A percentile compares a stretch with the other conserved stretches of the same genome.
These are phyloP conservation scores for Fragaria ananassa DNA, from an alignment of 306 rosid species.

Conservation along the genomic window DNA sequence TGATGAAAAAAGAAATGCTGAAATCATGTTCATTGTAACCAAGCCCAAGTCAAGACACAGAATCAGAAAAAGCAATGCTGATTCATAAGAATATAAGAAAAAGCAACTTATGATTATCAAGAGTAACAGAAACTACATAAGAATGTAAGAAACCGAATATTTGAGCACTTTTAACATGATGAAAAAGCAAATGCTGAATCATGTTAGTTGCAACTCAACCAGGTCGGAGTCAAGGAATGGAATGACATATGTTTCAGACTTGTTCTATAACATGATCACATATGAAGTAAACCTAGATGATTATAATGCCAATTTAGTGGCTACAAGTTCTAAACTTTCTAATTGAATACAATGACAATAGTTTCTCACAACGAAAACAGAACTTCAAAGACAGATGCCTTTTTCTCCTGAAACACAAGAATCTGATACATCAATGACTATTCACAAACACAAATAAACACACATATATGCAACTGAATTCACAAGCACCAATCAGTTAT, in stretches of 20 bases:
- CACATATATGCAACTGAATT: background rate
- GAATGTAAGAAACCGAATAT: too few species aligned
- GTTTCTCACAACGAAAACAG: background rate
- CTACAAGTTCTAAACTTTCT: background rate
- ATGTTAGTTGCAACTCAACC: background rate
- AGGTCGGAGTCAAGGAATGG: background rate
- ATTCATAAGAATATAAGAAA: too few species aligned
- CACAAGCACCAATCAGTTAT: background rate
- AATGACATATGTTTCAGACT: background rate
- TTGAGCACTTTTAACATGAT: too few species aligned
- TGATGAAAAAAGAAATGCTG: background rate
- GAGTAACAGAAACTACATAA: too few species aligned
- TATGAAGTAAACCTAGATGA: background rate
- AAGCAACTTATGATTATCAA: too few species aligned
- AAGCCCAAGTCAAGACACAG: background rate
- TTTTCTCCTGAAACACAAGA: background rate
- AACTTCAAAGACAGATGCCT: background rate
- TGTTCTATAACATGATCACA: background rate
- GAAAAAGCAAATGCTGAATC: too few species aligned
- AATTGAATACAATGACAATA: background rate
- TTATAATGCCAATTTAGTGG: background rate
- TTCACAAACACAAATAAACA: background rate
- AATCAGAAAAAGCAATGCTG: too few species aligned
- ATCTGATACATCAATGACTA: background rate
- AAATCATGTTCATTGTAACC: background rate